Evolutionary conservation across 2,329 filamentous ascomycete genomes (phyloP), one percentile per base, ranked within the genome.

Genomic region (Monilinia vaccinii-corymbosi): DNA sequence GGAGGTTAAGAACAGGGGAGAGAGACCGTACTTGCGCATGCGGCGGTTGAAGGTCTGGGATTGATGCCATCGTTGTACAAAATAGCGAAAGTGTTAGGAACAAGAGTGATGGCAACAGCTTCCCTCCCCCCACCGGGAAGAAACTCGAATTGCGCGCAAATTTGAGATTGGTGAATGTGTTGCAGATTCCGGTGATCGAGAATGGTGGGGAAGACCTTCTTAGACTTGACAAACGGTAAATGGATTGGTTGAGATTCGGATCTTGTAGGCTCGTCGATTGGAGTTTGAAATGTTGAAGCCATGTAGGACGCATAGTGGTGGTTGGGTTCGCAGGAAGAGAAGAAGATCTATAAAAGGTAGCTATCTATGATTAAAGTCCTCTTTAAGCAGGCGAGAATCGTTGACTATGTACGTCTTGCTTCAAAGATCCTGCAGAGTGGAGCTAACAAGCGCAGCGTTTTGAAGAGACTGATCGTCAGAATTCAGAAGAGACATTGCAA

Each of bases 241-340:
- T 82, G 82, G 0, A 81, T 81, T 2, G 77, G 85, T 71, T 75
- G 83, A 0, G 78, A 84, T 14, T 81, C 80, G 65, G 82, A 86
- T 71, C 76, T 78, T 9, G 81, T 84, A 13, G 82, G 82, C 74
- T 81, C 28, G 79, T 85, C 9, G 76, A 79, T 62, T 76, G 76
- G 61, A 80, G 79, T 44, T 68, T 85, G 32, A 77, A 77, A 61
- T 82, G 80, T 64, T 70, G 82, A 36, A 79, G 75, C 28, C 79
- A 82, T 67, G 74, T 76, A 40, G 82, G 81, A 0, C 72, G 77
- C 36, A 71, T 86, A 21, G 74, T 86, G 2, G 73, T 85, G 32
- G 75, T 84, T 2, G 82, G 82, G 0, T 86, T 85, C 67, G 82
- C 81, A 7, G 82, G 78, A 1, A 73, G 77, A 52, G 75, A 70